Evolutionary conservation across 768 basidiomycete genomes (phyloP).

Genomic region (Tricholoma hemisulphureum): DNA sequence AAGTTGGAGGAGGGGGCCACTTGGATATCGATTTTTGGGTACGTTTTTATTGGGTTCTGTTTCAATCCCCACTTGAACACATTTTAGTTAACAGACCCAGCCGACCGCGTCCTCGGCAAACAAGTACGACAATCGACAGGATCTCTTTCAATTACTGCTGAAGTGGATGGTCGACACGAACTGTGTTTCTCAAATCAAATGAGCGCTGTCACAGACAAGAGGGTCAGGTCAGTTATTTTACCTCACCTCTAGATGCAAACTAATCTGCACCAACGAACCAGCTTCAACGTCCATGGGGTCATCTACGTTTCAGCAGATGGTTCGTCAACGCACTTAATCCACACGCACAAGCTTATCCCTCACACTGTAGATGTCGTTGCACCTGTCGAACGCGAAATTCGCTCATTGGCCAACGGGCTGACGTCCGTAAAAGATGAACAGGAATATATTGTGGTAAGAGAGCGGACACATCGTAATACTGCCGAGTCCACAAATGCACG

Average conservation of each 20-base stretch:
- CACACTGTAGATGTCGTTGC: constrained; percentile 67
- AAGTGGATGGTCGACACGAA: constrained; percentile 82
- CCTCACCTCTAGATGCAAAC: not conserved
- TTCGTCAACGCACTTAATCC: constrained; percentile 28
- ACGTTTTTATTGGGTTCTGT: constrained; percentile 12
- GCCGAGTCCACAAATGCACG: constrained; percentile 90
- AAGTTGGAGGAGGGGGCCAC: constrained; percentile 96
- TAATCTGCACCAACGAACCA: constrained; percentile 28
- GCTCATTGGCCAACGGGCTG: constrained; percentile 75
- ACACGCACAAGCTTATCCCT: not conserved
- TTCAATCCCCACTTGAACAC: not conserved
- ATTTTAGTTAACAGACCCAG: constrained; percentile 77
- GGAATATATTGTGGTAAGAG: constrained; percentile 96
- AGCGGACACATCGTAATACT: constrained; percentile 90
- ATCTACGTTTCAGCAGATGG: constrained; percentile 93
- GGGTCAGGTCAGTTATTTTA: constrained; percentile 67
- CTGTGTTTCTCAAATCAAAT: constrained; percentile 99
- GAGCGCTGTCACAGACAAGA: constrained; percentile 94
- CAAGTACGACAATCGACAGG: constrained; percentile 89
- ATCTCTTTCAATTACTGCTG: constrained; percentile 81
- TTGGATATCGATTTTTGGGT: constrained; percentile 99
- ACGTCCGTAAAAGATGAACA: constrained; percentile 96
- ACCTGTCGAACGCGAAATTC: constrained; percentile 95
- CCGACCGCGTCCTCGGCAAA: constrained; percentile 63
- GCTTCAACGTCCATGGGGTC: constrained; percentile 98